Evolutionary conservation across 1,284 basidiomycete species (phyloP).

Genomic region (Phlebopus sp.): DNA sequence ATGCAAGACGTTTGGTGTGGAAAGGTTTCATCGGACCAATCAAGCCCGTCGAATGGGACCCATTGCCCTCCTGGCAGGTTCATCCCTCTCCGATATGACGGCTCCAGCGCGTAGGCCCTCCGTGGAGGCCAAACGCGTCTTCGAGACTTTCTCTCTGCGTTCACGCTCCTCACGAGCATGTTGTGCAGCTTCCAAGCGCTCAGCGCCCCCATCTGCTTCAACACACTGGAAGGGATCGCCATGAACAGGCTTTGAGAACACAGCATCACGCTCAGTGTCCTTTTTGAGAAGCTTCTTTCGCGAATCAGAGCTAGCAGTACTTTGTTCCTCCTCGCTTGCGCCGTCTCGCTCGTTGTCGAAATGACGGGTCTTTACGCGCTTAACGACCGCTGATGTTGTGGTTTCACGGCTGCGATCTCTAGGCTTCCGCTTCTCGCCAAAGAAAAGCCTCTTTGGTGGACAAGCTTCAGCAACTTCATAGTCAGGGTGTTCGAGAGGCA

Average conservation of each 20-base stretch:
- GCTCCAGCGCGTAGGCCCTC: conserved; percentile 33
- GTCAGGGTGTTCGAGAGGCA: conserved; percentile 32
- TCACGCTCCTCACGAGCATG: conserved; percentile 26
- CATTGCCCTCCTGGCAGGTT: conserved; percentile 28
- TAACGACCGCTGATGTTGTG: conserved; percentile 6
- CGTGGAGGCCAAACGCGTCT: conserved; percentile 20
- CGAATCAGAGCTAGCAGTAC: background rate
- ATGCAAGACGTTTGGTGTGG: background rate
- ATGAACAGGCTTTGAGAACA: conserved; percentile 6
- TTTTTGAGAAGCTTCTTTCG: conserved; percentile 4
- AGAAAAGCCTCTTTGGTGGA: conserved; percentile 27
- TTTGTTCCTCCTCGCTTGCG: conserved; percentile 16
- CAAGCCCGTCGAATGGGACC: conserved; percentile 25
- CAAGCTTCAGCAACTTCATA: conserved; percentile 29
- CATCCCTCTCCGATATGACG: conserved; percentile 27
- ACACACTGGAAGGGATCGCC: background rate
- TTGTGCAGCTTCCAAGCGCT: conserved; percentile 4
- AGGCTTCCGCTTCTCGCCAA: conserved; percentile 20
- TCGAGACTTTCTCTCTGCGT: conserved; percentile 19
- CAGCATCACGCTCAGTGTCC: conserved; percentile 4
- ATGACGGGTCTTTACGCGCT: conserved; percentile 9
- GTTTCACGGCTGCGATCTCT: conserved; percentile 23
- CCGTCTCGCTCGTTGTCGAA: conserved; percentile 7
- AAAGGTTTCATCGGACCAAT: background rate
- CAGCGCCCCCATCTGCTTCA: conserved; percentile 5